Percentiles rank a stretch among this genome's conserved stretches.
Evolutionary conservation across 2,329 filamentous ascomycete species (phyloP).

Genomic region (Harringtonia aguacate): DNA sequence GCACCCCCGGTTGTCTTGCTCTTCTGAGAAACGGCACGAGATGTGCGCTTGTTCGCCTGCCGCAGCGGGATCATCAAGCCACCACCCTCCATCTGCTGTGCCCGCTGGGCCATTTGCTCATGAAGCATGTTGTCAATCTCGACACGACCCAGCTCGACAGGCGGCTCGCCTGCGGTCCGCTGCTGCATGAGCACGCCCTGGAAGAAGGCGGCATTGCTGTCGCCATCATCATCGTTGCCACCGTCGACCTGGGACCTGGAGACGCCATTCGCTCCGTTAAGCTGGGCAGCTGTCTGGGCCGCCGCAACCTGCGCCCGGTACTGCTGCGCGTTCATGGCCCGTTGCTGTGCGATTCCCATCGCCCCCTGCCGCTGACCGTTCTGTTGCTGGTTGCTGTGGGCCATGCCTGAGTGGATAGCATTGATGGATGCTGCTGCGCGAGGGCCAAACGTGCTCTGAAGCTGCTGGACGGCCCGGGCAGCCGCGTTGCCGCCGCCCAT

Average conservation of each 20-base stretch:
- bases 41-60: slow-evolving; percentile 32
- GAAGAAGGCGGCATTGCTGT: slow-evolving; percentile 47
- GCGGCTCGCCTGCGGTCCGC: slow-evolving; percentile 39
- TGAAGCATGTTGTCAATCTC: slow-evolving; percentile 63
- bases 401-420: slow-evolving; percentile 40
- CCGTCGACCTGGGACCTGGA: slow-evolving; percentile 63
- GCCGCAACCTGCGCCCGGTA: slow-evolving; percentile 23
- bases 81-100: slow-evolving; percentile 61
- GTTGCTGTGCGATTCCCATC: slow-evolving; percentile 8
- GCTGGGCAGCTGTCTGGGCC: slow-evolving; percentile 22
- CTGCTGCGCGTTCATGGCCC: slow-evolving; percentile 19
- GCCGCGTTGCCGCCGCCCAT: slow-evolving; percentile 28
- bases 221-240: slow-evolving; percentile 54
- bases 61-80: slow-evolving; percentile 65
- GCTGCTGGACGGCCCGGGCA: slow-evolving; percentile 43
- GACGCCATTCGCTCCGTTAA: slow-evolving; percentile 31
- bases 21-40: slow-evolving; percentile 10
- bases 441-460: slow-evolving; percentile 50
- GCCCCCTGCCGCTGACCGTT: neutral
- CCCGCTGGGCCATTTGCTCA: slow-evolving; percentile 52
- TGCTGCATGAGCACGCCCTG: slow-evolving; percentile 49
- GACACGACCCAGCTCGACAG: slow-evolving; percentile 44
- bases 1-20: neutral
- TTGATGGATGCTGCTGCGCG: slow-evolving; percentile 57
- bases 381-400: slow-evolving; percentile 12